A percentile compares a stretch with the other conserved stretches of the same genome.
phyloP scores from a whole-genome alignment of 768 basidiomycete genomes.

The Pleurotus pulmonarius region DNA sequence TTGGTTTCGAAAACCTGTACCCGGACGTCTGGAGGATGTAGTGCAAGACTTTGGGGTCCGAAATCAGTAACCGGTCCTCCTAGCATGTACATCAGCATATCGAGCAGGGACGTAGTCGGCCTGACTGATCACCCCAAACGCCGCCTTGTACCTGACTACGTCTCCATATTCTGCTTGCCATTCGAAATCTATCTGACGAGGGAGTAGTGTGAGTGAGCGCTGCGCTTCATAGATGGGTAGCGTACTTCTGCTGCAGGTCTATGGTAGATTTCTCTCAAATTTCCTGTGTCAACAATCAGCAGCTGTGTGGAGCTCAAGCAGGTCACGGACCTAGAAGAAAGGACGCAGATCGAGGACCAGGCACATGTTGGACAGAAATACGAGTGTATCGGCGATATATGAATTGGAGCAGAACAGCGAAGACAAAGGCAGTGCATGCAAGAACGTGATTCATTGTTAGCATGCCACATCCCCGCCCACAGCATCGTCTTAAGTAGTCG shows the following conservation, averaged over 20 bases:
- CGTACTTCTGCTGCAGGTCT: slow-evolving; percentile 38
- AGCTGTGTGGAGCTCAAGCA: neutral
- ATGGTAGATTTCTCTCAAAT: slow-evolving; percentile 45
- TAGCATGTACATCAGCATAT: slow-evolving; percentile 14
- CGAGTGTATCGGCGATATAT: slow-evolving; percentile 31
- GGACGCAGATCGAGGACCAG: slow-evolving; percentile 45
- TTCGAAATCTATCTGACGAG: slow-evolving; percentile 41
- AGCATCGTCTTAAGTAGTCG: too few species aligned
- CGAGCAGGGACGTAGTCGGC: neutral
- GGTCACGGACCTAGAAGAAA: slow-evolving; percentile 38
- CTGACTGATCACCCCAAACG: slow-evolving; percentile 39
- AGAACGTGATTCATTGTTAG: neutral
- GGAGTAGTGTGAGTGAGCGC: neutral
- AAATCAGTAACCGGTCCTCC: slow-evolving; percentile 50
- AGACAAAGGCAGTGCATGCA: neutral
- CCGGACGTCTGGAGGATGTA: slow-evolving; percentile 52
- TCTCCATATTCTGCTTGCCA: slow-evolving; percentile 47
- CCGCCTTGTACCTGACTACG: slow-evolving; percentile 46
- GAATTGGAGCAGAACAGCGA: slow-evolving; percentile 14
- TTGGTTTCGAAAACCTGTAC: slow-evolving; percentile 51
- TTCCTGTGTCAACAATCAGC: slow-evolving; percentile 29
- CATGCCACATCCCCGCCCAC: too few species aligned
- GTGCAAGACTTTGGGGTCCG: slow-evolving; percentile 54
- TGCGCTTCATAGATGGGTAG: neutral
- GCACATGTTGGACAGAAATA: slow-evolving; percentile 41